Evolutionary conservation across 345 rosid species (phyloP).

Genomic region (Hypericum perforatum): DNA sequence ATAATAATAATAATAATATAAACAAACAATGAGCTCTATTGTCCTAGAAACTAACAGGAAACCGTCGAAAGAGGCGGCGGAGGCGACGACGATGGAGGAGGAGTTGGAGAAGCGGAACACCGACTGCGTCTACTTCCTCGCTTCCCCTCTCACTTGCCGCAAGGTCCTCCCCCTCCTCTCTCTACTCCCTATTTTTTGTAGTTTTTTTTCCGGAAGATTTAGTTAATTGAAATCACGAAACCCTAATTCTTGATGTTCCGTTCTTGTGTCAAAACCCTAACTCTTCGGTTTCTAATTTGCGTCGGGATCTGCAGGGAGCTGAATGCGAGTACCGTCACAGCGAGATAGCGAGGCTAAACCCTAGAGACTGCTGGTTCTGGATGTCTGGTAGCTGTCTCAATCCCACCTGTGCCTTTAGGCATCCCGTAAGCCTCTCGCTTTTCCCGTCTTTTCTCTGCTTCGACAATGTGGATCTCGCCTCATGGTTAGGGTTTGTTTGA

Average conservation of each 20-base stretch:
- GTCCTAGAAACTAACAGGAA: no score
- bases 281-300: conserved; percentile 3
- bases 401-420: conserved; percentile 86
- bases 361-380: conserved; percentile 94
- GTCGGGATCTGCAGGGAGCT: conserved; percentile 42
- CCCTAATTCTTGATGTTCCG: conserved; percentile 17
- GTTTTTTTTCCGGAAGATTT: neutral
- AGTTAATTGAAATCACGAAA: neutral
- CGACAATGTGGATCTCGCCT: neutral
- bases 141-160: conserved; percentile 95
- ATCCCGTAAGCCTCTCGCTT: conserved; percentile 70
- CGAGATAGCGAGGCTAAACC: conserved; percentile 85
- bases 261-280: neutral
- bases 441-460: neutral
- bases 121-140: conserved; percentile 93
- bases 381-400: conserved; percentile 85
- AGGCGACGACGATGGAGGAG: no score
- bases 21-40: no score
- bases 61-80: no score
- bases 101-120: neutral
- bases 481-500: neutral
- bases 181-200: neutral
- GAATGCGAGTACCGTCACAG: conserved; percentile 99
- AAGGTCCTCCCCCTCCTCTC: conserved; percentile 39
- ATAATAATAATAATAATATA: no score